Percentiles rank a stretch among this genome's conserved stretches.
Evolutionary conservation across 2,329 filamentous ascomycete genomes (phyloP).

Genomic region (Coniochaeta sp.): DNA sequence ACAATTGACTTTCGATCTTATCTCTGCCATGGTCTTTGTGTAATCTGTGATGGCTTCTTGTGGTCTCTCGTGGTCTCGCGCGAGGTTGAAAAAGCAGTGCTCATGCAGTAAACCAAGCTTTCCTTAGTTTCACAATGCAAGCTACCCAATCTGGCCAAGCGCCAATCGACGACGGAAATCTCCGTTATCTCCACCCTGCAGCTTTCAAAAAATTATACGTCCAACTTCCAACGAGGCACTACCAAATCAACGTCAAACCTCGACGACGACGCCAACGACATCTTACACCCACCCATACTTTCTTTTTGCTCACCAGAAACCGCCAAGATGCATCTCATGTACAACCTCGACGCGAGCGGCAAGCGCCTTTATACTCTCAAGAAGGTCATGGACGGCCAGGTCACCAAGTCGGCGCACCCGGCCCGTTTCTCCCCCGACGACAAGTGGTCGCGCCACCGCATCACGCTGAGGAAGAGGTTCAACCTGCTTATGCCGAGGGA

Average conservation of each 20-base stretch:
- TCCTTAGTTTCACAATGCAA: too few species aligned
- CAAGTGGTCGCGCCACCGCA: slow-evolving; percentile 95
- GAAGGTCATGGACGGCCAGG: slow-evolving; percentile 74
- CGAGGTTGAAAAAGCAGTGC: neutral
- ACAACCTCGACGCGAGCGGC: slow-evolving; percentile 73
- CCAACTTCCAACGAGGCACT: neutral
- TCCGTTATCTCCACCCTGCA: neutral
- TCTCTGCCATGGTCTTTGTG: too few species aligned
- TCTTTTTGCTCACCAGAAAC: neutral
- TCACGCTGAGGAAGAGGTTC: slow-evolving; percentile 91
- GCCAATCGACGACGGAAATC: neutral
- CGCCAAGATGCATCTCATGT: slow-evolving; percentile 58
- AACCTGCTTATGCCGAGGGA: slow-evolving; percentile 70
- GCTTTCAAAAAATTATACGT: neutral
- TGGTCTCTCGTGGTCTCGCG: neutral
- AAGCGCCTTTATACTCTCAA: slow-evolving; percentile 93
- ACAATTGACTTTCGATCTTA: neutral
- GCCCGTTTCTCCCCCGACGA: slow-evolving; percentile 97
- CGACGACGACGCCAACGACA: too few species aligned
- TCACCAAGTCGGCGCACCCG: slow-evolving; percentile 94
- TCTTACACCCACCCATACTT: too few species aligned
- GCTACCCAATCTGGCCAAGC: neutral
- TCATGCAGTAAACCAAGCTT: too few species aligned
- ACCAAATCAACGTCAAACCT: neutral
- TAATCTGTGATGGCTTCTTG: too few species aligned